Base-by-base conservation (phyloP, 495 filamentous ascomycete species). In the Penicillium malachiteum region DNA sequence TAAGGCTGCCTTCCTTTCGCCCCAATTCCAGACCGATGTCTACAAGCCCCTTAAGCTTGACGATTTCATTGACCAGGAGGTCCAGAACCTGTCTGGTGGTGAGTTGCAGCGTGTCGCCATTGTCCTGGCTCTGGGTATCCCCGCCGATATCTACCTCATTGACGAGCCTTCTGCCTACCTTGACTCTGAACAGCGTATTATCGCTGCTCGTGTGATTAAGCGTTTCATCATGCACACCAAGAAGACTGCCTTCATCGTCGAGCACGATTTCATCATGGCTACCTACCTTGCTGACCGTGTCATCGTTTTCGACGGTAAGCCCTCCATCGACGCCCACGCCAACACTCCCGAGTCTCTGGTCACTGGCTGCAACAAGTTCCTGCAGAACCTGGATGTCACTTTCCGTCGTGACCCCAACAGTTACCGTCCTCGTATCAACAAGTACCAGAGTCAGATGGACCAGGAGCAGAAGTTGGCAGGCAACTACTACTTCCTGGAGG, bases 191-290 rank as follows among this genome's bases (percentile, higher is more conserved):
- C 94, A 98, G 76, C 92, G 94, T 89, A 97, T 98, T 61, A 84
- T 97, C 55, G 94, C 93, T 57, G 88, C 91, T 46, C 85, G 92
- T 67, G 94, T 97, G 63, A 98, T 98, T 78, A 98, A 98, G 80
- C 87, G 94, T 56, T 98, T 96, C 83, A 97, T 98, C 65, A 98
- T 97, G 94, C 92, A 97, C 80, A 85, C 90, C 54, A 97, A 98
- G 87, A 97, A 97, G 82, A 97, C 94, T 1, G 94, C 95, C 35
- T 97, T 98, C 71, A 84, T 98, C 58, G 94, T 97, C 63, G 94
- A 98, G 85, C 94, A 98, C 87, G 95, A 98, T 85, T 97, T 98
- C 78, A 97, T 97, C 79, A 97, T 97, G 94, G 92, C 91, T 31
- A 89, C 94, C 14, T 98, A 98, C 71, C 85, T 97, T 16, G 94